Base-by-base conservation (phyloP, 768 basidiomycete species). In the Cyclocybe aegerita region DNA sequence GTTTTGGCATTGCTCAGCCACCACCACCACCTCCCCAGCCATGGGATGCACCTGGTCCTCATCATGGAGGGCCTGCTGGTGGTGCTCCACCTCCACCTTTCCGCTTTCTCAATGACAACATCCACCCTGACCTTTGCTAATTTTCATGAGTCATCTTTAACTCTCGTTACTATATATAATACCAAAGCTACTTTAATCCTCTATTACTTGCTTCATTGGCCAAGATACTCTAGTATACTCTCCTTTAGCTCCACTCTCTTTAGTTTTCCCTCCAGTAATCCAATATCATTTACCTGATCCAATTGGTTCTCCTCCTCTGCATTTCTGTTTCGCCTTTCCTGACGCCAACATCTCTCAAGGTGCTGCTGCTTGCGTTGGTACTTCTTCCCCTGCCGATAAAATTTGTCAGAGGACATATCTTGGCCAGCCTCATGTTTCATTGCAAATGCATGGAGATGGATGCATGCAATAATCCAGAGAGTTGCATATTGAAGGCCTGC, bases 381-480 rank as follows among this genome's bases (percentile, higher is more conserved):
- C 37, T 55, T 41, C 12, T 45, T 14, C n/a, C 29, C 46, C 37
- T 45, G 30, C 38, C 39, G 7, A 43, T 52, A 53, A 33, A 56
- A 54, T 23, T 33, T 15, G 43, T 60, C 39, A 9, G 10, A n/a
- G 35, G 36, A 16, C 35, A 56, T 41, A 44, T 41, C n/a, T 42
- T 42, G 32, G 23, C 41, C 52, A 10, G 50, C 30, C 42, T 64
- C 63, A 44, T 61, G 58, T 14, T 34, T 16, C 56, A 65, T 56
- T n/a, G 65, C 64, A 61, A 65, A 66, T 2, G 48, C 37, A 54
- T 70, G 67, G 10, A 70, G 55, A 36, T 60, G 53, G 41, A 70
- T 65, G 50, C 69, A 70, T n/a, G 60, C 52, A 2, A 44, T 53
- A 14, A 70, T 56, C 69, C 69, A 70, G 0, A 58, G 35, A 5